A percentile compares a stretch with the other conserved stretches of the same genome.
Conservation (phyloP, 2,329 filamentous ascomycete species). For the Monascus ruber region DNA sequence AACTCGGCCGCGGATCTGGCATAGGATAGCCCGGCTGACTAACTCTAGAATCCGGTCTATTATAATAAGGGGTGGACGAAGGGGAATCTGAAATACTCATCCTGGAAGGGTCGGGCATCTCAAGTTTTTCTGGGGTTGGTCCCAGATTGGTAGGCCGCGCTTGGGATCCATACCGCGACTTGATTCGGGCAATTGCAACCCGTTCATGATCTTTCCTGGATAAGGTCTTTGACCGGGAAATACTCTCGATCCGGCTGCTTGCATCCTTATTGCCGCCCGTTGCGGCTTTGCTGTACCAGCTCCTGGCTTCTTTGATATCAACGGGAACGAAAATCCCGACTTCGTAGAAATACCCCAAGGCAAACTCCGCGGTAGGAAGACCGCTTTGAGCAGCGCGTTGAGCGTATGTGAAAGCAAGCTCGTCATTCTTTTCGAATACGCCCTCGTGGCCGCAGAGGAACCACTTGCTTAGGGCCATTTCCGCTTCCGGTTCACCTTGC, state of each 20-base stretch:
- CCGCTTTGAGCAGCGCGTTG: slow-evolving; percentile 72
- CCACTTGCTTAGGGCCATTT: slow-evolving; percentile 96
- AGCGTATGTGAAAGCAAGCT: slow-evolving; percentile 82
- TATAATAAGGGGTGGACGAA: slow-evolving; percentile 33
- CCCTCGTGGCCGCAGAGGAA: slow-evolving; percentile 92
- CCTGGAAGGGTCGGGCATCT: slow-evolving; percentile 39
- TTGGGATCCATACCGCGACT: slow-evolving; percentile 62
- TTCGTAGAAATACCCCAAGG: slow-evolving; percentile 93
- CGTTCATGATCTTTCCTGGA: slow-evolving; percentile 90
- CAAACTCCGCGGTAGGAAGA: slow-evolving; percentile 85
- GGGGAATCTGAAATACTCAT: slow-evolving; percentile 27
- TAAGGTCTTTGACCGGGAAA: slow-evolving; percentile 69
- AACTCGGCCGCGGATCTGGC: slow-evolving; percentile 32
- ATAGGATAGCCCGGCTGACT: slow-evolving; percentile 21
- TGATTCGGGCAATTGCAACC: slow-evolving; percentile 78
- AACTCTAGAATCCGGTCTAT: slow-evolving; percentile 21
- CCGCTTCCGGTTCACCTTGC: slow-evolving; percentile 86
- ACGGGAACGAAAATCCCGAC: slow-evolving; percentile 87
- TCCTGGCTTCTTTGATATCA: slow-evolving; percentile 67
- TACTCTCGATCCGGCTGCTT: slow-evolving; percentile 65
- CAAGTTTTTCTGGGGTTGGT: slow-evolving; percentile 29
- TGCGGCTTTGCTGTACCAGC: slow-evolving; percentile 84
- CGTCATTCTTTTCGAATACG: slow-evolving; percentile 89
- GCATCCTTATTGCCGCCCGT: slow-evolving; percentile 90
- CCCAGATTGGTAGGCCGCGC: slow-evolving; percentile 29